Evolutionary conservation across 257 asterid species (phyloP).

Genomic region (Solanum pennellii): DNA sequence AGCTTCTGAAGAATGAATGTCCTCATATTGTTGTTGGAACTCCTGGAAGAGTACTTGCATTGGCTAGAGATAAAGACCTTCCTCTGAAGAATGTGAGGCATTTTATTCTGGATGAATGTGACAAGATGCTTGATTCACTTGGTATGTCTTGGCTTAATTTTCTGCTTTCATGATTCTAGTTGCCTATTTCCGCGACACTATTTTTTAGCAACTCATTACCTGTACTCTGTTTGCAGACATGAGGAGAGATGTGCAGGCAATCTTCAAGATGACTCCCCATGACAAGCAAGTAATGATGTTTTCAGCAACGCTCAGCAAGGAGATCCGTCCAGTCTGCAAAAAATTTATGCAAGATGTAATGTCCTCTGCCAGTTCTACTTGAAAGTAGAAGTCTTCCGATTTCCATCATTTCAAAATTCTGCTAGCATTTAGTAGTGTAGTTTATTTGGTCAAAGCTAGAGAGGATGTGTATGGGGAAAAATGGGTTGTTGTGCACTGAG

Average conservation of each 20-base stretch:
- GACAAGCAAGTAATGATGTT: conserved; percentile 98
- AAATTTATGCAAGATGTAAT: conserved; percentile 97
- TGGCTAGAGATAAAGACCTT: conserved; percentile 73
- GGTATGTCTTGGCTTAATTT: conserved; percentile 27
- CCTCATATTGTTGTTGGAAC: conserved; percentile 94
- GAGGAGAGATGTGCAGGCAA: conserved; percentile 92
- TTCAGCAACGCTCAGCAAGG: conserved; percentile 94
- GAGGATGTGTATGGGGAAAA: background rate
- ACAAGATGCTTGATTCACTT: conserved; percentile 91
- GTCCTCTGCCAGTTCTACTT: conserved; percentile 64
- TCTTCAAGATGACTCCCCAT: conserved; percentile 89
- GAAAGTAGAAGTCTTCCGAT: conserved; percentile 41
- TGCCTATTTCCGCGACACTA: background rate
- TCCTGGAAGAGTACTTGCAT: conserved; percentile 79
- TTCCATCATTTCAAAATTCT: conserved; percentile 41
- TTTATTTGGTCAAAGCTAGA: background rate
- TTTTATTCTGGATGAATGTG: conserved; percentile 85
- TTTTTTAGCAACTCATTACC: background rate
- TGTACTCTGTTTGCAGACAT: conserved; percentile 35
- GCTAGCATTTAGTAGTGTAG: conserved; percentile 16
- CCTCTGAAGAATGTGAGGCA: conserved; percentile 77
- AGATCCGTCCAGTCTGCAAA: conserved; percentile 92
- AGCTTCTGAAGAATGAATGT: conserved; percentile 82
- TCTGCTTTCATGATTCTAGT: background rate
- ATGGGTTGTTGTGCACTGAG: background rate